These are phyloP conservation scores for Penicillium expansum DNA, from an alignment of 2,329 filamentous ascomycete genomes.

Conservation along the genomic window DNA sequence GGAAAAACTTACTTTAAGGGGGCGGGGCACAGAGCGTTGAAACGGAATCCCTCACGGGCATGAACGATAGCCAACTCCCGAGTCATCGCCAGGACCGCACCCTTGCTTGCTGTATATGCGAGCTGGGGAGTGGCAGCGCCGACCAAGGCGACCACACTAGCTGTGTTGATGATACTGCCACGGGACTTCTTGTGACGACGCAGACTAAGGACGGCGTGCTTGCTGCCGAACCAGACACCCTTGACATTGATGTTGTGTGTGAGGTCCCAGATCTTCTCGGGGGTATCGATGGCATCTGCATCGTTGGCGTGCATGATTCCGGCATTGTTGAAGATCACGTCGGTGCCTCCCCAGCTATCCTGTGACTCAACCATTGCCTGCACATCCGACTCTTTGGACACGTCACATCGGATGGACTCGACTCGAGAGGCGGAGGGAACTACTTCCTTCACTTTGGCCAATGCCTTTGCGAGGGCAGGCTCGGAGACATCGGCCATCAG, in stretches of 20 bases:
- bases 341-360: conserved; percentile 81
- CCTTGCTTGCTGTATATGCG: conserved; percentile 92
- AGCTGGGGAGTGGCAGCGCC: conserved; percentile 85
- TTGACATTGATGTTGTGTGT: conserved; percentile 96
- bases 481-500: conserved; percentile 82
- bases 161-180: conserved; percentile 88
- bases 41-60: conserved; percentile 81
- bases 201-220: conserved; percentile 81
- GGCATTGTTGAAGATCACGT: conserved; percentile 96
- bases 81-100: conserved; percentile 85
- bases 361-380: conserved; percentile 69
- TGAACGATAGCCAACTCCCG: conserved; percentile 89
- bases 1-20: conserved; percentile 65
- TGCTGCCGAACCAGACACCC: conserved; percentile 95
- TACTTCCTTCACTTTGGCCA: conserved; percentile 70
- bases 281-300: conserved; percentile 75
- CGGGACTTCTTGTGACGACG: conserved; percentile 75
- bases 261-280: conserved; percentile 89
- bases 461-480: conserved; percentile 71
- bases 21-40: conserved; percentile 87
- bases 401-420: conserved; percentile 55
- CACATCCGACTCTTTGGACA: conserved; percentile 80
- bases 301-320: conserved; percentile 92
- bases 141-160: conserved; percentile 81
- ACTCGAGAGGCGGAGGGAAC: conserved; percentile 50